These are phyloP conservation scores for Calocera viscosa DNA, from an alignment of 768 basidiomycete genomes.

Conservation along the genomic window DNA sequence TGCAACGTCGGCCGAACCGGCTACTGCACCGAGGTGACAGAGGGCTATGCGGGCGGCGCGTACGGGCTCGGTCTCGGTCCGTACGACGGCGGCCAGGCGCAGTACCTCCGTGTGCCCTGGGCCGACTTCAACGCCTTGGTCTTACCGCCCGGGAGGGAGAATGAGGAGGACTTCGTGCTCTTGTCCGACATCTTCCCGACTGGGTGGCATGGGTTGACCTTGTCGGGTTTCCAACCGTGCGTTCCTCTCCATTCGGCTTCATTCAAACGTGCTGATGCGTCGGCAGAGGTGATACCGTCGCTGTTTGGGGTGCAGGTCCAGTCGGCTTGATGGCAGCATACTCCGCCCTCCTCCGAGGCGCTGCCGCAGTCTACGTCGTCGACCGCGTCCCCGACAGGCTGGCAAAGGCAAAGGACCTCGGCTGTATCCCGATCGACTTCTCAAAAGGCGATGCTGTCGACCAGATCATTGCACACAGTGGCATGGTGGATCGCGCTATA, in stretches of 20 bases:
- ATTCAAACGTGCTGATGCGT: constrained; percentile 32
- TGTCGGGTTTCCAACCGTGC: constrained; percentile 7
- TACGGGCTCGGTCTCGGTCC: constrained; percentile 13
- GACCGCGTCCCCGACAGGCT: constrained; percentile 45
- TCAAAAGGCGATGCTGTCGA: constrained; percentile 32
- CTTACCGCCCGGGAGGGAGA: constrained; percentile 14
- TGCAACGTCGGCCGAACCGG: constrained; percentile 9
- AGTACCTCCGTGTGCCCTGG: constrained; percentile 15
- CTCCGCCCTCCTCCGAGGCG: constrained; percentile 41
- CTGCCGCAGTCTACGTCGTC: constrained; percentile 40
- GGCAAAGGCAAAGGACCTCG: constrained; percentile 41
- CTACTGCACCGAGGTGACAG: constrained; percentile 13
- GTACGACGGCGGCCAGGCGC: constrained; percentile 15
- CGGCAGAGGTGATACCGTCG: constrained; percentile 32
- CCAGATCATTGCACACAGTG: constrained; percentile 36
- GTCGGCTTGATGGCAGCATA: constrained; percentile 51
- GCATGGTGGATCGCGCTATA: constrained; percentile 43
- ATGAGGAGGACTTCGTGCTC: constrained; percentile 16
- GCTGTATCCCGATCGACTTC: constrained; percentile 41
- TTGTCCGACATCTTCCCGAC: constrained; percentile 10
- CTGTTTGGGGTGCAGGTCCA: constrained; percentile 40
- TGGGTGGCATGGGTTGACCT: constrained; percentile 6
- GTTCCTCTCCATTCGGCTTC: constrained; percentile 1
- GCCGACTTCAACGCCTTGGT: constrained; percentile 17
- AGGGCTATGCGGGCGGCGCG: constrained; percentile 12